Evolutionary conservation across 805 yeast genomes (phyloP), one percentile per base, ranked within the genome.

Genomic region (Myxozyma nipponensis): DNA sequence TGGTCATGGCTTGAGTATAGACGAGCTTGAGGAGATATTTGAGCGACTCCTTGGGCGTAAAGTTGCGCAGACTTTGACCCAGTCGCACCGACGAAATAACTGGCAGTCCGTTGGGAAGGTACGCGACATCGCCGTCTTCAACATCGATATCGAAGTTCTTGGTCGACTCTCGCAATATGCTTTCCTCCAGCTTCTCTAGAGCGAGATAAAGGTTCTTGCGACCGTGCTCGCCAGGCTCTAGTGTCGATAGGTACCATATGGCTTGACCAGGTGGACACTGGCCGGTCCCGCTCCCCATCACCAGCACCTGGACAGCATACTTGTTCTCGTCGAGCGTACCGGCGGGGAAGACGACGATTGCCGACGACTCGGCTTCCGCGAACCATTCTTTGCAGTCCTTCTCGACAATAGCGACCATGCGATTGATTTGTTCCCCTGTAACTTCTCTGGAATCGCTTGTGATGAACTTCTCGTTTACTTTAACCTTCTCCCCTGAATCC

Each of bases 371-470:
- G 44, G 81, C 82, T 43, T 85, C 89, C 13, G 81, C 77, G 72
- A 90, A 85, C 98, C 98, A 91, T 71, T 89, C 95, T 45, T 76
- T 77, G 72, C 98, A 91, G 57, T 84, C 84, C 63, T 86, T 86
- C 57, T 84, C 83, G 21, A 90, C 97, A 39, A 88, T 79, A 9
- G 91, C 85, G 4, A 86, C 80, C 66, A 91, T 69, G 59, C 96
- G 78, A 45, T 89, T 83, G 30, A 86, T 74, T 60, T 81, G 81
- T 62, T 72, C 78, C 23, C 72, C 66, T 68, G 75, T 70, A 21
- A 43, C 40, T 21, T 45, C 44, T 15, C 26, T 30, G 17, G 44
- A 46, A 9, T 37, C 60, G 3, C 93, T 78, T 25, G 86, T 71
- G 32, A 90, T 78, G 17, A 88, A 73, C 66, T 85, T 86, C 68